A percentile compares a stretch with the other conserved stretches of the same genome.
These are phyloP conservation scores for Smallanthus sonchifolius DNA, from an alignment of 129 eudicot genomes.

Conservation along the genomic window DNA sequence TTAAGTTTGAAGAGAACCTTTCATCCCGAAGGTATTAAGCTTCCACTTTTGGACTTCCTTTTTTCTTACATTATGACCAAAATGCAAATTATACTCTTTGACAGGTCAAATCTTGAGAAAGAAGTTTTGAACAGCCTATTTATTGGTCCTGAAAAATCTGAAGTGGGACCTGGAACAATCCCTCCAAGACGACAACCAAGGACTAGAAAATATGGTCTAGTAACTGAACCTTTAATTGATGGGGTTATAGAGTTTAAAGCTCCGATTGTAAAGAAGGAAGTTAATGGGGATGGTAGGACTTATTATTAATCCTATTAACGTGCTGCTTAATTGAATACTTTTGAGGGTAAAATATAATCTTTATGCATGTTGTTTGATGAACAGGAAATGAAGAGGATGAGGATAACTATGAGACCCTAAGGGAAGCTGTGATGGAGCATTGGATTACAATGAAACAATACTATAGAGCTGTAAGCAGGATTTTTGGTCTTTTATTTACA, in stretches of 20 bases:
- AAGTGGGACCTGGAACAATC: conserved; percentile 25
- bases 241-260: conserved; percentile 16
- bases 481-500: background rate
- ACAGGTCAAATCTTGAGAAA: conserved; percentile 38
- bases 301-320: background rate
- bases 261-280: conserved; percentile 39
- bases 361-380: conserved; percentile 15
- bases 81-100: conserved; percentile 1
- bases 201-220: conserved; percentile 44
- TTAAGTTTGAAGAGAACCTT: conserved; percentile 12
- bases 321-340: background rate
- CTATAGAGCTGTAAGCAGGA: conserved; percentile 60
- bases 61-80: background rate
- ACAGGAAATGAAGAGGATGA: conserved; percentile 42
- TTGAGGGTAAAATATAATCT: background rate
- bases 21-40: conserved; percentile 35
- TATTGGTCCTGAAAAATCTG: conserved; percentile 41
- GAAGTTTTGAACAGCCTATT: conserved; percentile 61
- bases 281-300: conserved; percentile 36
- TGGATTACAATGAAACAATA: conserved; percentile 63
- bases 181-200: conserved; percentile 23
- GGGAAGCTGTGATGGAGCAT: conserved; percentile 54
- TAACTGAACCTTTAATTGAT: conserved; percentile 52
- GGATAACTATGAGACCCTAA: conserved; percentile 42
- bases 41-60: background rate